Base-by-base conservation (phyloP, 1,139 yeast genomes). In the Pichia sp. region DNA sequence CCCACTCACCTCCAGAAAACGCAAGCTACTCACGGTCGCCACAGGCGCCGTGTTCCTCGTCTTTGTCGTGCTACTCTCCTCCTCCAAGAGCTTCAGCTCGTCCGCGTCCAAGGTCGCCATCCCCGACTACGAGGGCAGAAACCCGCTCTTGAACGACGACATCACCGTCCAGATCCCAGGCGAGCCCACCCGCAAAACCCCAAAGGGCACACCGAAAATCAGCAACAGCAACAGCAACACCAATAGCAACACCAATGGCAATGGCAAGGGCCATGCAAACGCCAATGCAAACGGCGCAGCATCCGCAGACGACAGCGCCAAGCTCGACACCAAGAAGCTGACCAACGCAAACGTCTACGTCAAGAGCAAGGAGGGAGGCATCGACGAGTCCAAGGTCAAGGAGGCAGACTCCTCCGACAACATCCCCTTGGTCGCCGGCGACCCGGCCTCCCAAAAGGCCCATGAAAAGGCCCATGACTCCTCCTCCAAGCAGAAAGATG, bases 371-470 rank as follows among this genome's bases (percentile, higher is more conserved):
- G 60, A 63, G 17, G 72, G 72, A 1, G 60, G 58, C 10, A 67
- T 68, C 38, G 71, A 67, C 50, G 72, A 69, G 55, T 49, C 66
- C 10, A 67, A 67, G 56, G 71, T 68, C 38, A 65, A 63, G 42
- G 58, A 61, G 51, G 68, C 66, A 2, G 72, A 69, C 17, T 47
- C 48, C 12, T 41, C 51, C 1, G 27, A 41, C 9, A 57, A 54
- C 4, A 53, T 58, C 29, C 61, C 61, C 14, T 52, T 59, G n/a
- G 51, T 55, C 38, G 61, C 67, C 2, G 63, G 65, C 34, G 64
- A 61, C 20, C 61, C 57, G 38, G 52, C 52, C 34, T 53, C 57
- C 0, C 55, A 49, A 30, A 57, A 51, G 31, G 57, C 43, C 6
- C 52, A 54, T 31, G 55, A 49, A 38, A 54, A 54, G 34, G 17